Evolutionary conservation across 352 stramenopile genomes (phyloP).

Genomic region (Globisporangium mamillatum): DNA sequence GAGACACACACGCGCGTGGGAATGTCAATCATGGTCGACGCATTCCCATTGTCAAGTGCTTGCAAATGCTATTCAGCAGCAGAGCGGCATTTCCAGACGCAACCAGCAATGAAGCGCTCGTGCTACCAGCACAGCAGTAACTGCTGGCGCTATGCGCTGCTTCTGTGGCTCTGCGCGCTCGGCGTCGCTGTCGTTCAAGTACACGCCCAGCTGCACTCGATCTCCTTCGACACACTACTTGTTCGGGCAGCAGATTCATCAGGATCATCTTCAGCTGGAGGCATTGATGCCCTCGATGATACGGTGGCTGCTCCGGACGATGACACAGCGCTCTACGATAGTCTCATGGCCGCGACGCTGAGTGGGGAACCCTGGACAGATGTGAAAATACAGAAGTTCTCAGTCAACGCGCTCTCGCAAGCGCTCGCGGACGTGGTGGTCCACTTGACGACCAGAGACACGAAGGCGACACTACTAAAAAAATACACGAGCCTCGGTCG

Average conservation of each 20-base stretch:
- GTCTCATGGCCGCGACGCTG: not conserved
- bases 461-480: not conserved
- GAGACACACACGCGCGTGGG: not conserved
- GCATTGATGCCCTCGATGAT: not conserved
- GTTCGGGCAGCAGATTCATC: not conserved
- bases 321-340: not conserved
- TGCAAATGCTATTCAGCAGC: no score
- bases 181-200: not conserved
- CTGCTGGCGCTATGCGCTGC: not conserved
- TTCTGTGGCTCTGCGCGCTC: not conserved
- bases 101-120: not conserved
- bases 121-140: not conserved
- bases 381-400: not conserved
- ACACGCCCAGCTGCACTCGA: not conserved
- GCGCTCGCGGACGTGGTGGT: not conserved
- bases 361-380: not conserved
- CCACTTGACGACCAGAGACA: not conserved
- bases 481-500: constrained; percentile 2
- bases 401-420: not conserved
- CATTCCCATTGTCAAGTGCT: no score
- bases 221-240: not conserved
- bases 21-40: not conserved
- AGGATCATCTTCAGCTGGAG: not conserved
- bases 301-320: not conserved
- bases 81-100: not conserved